Conservation (phyloP, 2,329 filamentous ascomycete genomes). For the Microcyclosporella mali region DNA sequence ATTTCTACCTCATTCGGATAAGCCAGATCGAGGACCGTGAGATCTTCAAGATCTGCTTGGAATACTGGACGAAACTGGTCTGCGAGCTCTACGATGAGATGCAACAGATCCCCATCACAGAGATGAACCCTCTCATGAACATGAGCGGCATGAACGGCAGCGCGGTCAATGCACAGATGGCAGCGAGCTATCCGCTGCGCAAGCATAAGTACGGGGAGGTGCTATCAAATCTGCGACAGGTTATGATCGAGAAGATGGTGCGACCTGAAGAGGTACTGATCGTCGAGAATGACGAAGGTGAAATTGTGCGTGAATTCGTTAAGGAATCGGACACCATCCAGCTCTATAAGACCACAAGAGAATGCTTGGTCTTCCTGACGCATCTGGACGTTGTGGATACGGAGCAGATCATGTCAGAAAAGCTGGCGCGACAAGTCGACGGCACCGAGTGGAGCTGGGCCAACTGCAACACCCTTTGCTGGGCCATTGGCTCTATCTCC, state of each 20-base stretch:
- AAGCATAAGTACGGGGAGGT: constrained; percentile 98
- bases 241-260: constrained; percentile 99
- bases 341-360: constrained; percentile 96
- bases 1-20: constrained; percentile 97
- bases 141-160: constrained; percentile 75
- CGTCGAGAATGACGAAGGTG: constrained; percentile 98
- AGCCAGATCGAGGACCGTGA: constrained; percentile 98
- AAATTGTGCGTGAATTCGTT: constrained; percentile 97
- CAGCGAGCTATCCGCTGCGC: constrained; percentile 84
- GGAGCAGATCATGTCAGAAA: constrained; percentile 98
- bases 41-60: constrained; percentile 98
- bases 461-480: constrained; percentile 99
- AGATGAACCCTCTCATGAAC: constrained; percentile 81
- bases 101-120: constrained; percentile 89
- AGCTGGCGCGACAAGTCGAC: constrained; percentile 90
- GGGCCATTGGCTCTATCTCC: constrained; percentile 98
- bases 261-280: constrained; percentile 95
- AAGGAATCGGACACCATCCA: constrained; percentile 99
- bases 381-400: constrained; percentile 97
- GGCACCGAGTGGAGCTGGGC: constrained; percentile 98
- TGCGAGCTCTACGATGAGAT: constrained; percentile 98
- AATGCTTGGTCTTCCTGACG: constrained; percentile 94
- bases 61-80: constrained; percentile 98
- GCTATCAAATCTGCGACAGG: constrained; percentile 83
- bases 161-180: constrained; percentile 74